A percentile compares a stretch with the other conserved stretches of the same genome.
Evolutionary conservation across 768 basidiomycete genomes (phyloP).

Genomic region (Hebeloma cylindrosporum): DNA sequence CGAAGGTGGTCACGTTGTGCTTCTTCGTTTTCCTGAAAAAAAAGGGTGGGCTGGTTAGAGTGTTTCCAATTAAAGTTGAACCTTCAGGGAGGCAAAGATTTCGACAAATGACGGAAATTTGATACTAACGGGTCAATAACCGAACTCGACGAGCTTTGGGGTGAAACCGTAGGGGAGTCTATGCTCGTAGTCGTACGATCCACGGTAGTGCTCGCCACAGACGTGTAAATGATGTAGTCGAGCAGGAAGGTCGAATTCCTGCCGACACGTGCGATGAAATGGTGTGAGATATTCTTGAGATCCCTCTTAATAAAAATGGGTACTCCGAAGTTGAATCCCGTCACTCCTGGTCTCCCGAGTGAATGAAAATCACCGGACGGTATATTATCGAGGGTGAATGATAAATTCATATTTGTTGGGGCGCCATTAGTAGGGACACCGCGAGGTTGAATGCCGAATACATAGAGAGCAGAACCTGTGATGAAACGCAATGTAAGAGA

Average conservation of each 20-base stretch:
- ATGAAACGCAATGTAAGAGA: slow-evolving; percentile 4
- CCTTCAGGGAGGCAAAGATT: no score
- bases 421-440: slow-evolving; percentile 24
- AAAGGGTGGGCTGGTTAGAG: slow-evolving; percentile 1
- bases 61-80: no score
- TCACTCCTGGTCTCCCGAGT: slow-evolving; percentile 25
- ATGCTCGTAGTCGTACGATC: slow-evolving; percentile 11
- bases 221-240: slow-evolving; percentile 46
- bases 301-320: slow-evolving; percentile 37
- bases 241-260: slow-evolving; percentile 48
- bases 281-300: slow-evolving; percentile 40
- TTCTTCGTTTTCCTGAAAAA: slow-evolving; percentile 25
- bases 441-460: slow-evolving; percentile 42
- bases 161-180: slow-evolving; percentile 4
- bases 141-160: slow-evolving; percentile 24
- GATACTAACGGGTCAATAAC: slow-evolving; percentile 34
- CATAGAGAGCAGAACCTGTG: slow-evolving; percentile 49
- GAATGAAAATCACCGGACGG: slow-evolving; percentile 28
- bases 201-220: slow-evolving; percentile 9
- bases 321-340: slow-evolving; percentile 30
- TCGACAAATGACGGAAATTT: slow-evolving; percentile 33
- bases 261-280: slow-evolving; percentile 43
- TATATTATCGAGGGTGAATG: slow-evolving; percentile 42
- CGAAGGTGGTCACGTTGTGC: slow-evolving; percentile 48
- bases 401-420: slow-evolving; percentile 43